Evolutionary conservation across 805 yeast genomes (phyloP).

Genomic region (Millerozyma acaciae): DNA sequence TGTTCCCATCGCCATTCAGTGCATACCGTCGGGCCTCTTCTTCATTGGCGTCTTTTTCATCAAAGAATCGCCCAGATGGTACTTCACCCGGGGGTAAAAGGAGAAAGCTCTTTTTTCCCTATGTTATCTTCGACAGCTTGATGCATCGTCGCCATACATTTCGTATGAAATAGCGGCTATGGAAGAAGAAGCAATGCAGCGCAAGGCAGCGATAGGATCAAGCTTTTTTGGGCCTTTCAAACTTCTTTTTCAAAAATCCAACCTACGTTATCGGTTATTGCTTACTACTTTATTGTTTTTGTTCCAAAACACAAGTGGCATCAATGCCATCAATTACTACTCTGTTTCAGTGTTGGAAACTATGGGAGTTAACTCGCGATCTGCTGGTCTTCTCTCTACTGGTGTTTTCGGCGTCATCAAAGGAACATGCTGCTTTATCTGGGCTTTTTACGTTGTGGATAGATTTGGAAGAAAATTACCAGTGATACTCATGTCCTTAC

Average conservation of each 20-base stretch:
- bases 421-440: slow-evolving; percentile 40
- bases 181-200: slow-evolving; percentile 16
- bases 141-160: slow-evolving; percentile 36
- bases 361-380: slow-evolving; percentile 44
- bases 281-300: slow-evolving; percentile 37
- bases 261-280: slow-evolving; percentile 31
- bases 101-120: slow-evolving; percentile 35
- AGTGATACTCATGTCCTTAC: slow-evolving; percentile 31
- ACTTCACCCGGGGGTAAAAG: slow-evolving; percentile 30
- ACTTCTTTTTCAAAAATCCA: slow-evolving; percentile 25
- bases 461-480: slow-evolving; percentile 43
- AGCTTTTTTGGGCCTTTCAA: slow-evolving; percentile 40
- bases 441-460: slow-evolving; percentile 46
- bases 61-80: slow-evolving; percentile 47
- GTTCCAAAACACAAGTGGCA: slow-evolving; percentile 46
- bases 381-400: slow-evolving; percentile 46
- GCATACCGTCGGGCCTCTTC: slow-evolving; percentile 43
- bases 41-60: slow-evolving; percentile 35
- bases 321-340: slow-evolving; percentile 50
- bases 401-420: slow-evolving; percentile 52
- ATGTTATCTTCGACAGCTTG: slow-evolving; percentile 35
- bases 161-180: slow-evolving; percentile 34
- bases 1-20: slow-evolving; percentile 45
- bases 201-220: slow-evolving; percentile 28
- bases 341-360: slow-evolving; percentile 50